phyloP scores from a whole-genome alignment of 2,329 filamentous ascomycete species.

The Botrytis elliptica region DNA sequence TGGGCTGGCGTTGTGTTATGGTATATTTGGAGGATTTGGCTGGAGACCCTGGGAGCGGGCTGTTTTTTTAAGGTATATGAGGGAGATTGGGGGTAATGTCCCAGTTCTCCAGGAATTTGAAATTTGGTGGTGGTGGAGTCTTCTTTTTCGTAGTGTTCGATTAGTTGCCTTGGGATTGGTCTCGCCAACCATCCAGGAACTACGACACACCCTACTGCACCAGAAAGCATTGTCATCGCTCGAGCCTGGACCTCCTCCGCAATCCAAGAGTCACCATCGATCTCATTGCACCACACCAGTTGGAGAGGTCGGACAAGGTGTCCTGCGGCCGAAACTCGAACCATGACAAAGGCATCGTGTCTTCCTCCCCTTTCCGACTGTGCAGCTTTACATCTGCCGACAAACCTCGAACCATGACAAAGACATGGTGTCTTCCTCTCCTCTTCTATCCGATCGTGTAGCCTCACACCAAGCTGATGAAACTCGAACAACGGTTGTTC shows the following conservation, averaged over 20 bases:
- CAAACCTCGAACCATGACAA: background rate
- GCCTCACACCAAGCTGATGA: background rate
- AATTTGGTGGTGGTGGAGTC: background rate
- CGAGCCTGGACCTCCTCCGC: background rate
- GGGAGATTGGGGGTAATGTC: background rate
- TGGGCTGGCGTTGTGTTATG: background rate
- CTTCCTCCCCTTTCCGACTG: slow-evolving; percentile 16
- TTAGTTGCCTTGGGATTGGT: background rate
- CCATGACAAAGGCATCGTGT: slow-evolving; percentile 21
- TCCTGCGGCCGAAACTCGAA: background rate
- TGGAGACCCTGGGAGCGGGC: background rate
- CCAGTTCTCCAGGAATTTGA: background rate
- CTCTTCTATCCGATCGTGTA: background rate
- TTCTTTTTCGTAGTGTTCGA: background rate
- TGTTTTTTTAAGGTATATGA: background rate
- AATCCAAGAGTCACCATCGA: background rate
- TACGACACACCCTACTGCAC: background rate
- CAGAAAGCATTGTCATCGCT: background rate
- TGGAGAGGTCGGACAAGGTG: background rate
- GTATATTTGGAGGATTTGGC: background rate
- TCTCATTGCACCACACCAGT: background rate
- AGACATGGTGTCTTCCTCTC: slow-evolving; percentile 26
- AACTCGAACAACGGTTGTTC: background rate
- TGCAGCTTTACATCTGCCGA: too few species aligned
- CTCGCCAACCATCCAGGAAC: background rate